A percentile compares a stretch with the other conserved stretches of the same genome.
Conservation (phyloP, 2,329 filamentous ascomycete genomes). For the Alternaria gansuensis region DNA sequence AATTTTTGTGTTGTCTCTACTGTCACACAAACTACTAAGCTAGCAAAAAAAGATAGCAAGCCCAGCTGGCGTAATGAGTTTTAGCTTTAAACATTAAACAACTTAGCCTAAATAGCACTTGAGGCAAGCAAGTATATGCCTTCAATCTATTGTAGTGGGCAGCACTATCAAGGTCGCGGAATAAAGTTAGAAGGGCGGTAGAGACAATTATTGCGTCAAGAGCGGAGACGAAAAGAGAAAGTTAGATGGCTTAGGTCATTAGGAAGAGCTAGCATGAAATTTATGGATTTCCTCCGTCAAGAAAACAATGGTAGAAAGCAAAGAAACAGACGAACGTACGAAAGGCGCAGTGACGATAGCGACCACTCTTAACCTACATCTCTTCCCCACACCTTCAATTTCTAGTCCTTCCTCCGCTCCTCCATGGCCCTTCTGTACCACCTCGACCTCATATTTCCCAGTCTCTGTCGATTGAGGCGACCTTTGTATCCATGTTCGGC, state of each 20-base stretch:
- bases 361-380: conserved; percentile 39
- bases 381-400: conserved; percentile 22
- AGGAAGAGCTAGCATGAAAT: too few species aligned
- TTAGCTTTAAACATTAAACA: conserved; percentile 67
- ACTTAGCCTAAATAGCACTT: conserved; percentile 74
- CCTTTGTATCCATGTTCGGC: neutral
- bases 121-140: conserved; percentile 74
- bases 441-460: conserved; percentile 1
- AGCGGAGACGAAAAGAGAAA: conserved; percentile 55
- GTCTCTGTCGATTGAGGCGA: neutral
- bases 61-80: conserved; percentile 61
- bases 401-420: conserved; percentile 2
- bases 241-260: conserved; percentile 24
- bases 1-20: conserved; percentile 67
- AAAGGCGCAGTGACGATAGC: conserved; percentile 47
- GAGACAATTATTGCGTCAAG: conserved; percentile 67
- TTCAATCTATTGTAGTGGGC: conserved; percentile 82
- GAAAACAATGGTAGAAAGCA: neutral
- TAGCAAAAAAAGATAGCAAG: conserved; percentile 68
- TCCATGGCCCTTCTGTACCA: neutral
- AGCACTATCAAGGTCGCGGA: conserved; percentile 69
- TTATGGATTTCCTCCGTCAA: too few species aligned
- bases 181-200: conserved; percentile 73
- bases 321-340: conserved; percentile 31
- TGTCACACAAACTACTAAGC: conserved; percentile 66